phyloP scores from a whole-genome alignment of 768 basidiomycete species.

The Paxillus ammoniavirescens region DNA sequence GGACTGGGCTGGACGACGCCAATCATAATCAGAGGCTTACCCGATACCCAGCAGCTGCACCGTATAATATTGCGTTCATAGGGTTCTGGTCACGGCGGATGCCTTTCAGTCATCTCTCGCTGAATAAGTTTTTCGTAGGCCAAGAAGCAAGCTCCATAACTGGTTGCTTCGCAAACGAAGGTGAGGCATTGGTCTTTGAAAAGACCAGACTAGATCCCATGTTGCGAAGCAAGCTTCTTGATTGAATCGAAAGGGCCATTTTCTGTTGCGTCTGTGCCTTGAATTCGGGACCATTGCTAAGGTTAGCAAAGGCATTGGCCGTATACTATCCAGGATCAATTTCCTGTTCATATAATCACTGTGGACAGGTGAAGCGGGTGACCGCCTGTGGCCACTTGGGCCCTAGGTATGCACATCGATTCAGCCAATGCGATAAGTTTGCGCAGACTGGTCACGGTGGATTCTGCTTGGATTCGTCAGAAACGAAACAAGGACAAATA shows the following conservation, averaged over 20 bases:
- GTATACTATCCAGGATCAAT: too few relatives aligned
- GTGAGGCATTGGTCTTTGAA: constrained; percentile 94
- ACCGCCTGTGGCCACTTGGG: too few relatives aligned
- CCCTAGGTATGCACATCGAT: too few relatives aligned
- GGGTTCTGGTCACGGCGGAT: constrained; percentile 77
- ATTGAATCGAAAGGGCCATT: constrained; percentile 87
- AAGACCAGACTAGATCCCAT: constrained; percentile 86
- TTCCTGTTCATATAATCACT: too few relatives aligned
- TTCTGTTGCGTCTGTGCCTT: too few relatives aligned
- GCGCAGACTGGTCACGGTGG: too few relatives aligned
- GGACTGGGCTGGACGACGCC: constrained; percentile 9
- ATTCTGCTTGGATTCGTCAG: too few relatives aligned
- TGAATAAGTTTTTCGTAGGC: constrained; percentile 90
- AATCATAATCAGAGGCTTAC: constrained; percentile 41
- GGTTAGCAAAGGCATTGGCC: too few relatives aligned
- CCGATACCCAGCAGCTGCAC: constrained; percentile 90
- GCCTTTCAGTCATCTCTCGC: constrained; percentile 70
- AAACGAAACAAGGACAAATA: too few relatives aligned
- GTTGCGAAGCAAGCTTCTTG: constrained; percentile 70
- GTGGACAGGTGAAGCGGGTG: too few relatives aligned
- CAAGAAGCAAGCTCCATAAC: constrained; percentile 88
- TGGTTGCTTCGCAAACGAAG: constrained; percentile 75
- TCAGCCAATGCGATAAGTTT: too few relatives aligned
- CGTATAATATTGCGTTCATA: constrained; percentile 78
- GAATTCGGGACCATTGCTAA: too few relatives aligned